Conservation (phyloP, 148 eudicot species). For the Cornus suecica region DNA sequence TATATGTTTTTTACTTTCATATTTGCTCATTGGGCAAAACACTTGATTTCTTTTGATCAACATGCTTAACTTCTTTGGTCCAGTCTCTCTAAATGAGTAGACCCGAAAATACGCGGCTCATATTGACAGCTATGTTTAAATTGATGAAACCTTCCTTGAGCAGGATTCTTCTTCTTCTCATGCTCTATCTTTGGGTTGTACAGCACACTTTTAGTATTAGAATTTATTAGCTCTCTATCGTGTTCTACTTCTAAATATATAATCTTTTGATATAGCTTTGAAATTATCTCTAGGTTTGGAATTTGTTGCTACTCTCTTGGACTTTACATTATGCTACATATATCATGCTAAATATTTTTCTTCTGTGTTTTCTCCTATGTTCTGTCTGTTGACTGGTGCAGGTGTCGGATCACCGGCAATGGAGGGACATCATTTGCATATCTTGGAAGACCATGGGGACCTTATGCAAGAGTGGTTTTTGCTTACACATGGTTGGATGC, state of each 20-base stretch:
- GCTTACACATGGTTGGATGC: constrained; percentile 89
- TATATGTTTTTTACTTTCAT: too few relatives aligned
- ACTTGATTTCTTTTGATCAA: too few relatives aligned
- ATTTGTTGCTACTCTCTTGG: neutral
- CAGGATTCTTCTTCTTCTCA: too few relatives aligned
- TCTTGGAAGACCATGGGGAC: constrained; percentile 99
- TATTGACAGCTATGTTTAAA: too few relatives aligned
- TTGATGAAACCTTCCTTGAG: too few relatives aligned
- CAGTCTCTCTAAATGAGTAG: too few relatives aligned
- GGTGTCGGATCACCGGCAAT: constrained; percentile 91
- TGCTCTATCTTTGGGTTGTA: neutral
- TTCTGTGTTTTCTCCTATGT: neutral
- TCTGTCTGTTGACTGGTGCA: constrained; percentile 21
- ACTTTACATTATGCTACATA: neutral
- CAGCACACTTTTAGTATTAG: neutral
- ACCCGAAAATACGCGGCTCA: too few relatives aligned
- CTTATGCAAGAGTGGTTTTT: constrained; percentile 88
- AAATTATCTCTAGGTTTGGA: neutral
- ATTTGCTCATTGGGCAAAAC: too few relatives aligned
- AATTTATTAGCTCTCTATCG: too few relatives aligned
- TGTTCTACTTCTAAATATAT: neutral
- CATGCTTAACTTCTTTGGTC: too few relatives aligned
- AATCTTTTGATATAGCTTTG: neutral
- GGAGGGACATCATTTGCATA: constrained; percentile 59
- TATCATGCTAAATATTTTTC: neutral